Evolutionary conservation across 2,329 filamentous ascomycete genomes (phyloP).

Genomic region (Pestalotiopsis sp.): DNA sequence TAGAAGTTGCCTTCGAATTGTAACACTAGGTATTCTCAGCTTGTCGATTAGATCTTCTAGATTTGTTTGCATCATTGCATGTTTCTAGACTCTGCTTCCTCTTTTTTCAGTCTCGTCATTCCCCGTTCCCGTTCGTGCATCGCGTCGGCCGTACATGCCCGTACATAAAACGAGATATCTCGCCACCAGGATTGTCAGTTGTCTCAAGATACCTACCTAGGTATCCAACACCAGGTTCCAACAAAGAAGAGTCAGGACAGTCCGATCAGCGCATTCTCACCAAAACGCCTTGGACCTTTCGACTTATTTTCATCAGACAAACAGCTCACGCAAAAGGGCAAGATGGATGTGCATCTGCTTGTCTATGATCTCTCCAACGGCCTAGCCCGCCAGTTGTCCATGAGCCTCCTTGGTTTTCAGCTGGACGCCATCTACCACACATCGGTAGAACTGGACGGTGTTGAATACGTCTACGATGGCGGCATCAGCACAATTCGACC

Average conservation of each 20-base stretch:
- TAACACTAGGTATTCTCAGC: neutral
- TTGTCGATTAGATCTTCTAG: neutral
- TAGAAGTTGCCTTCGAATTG: neutral
- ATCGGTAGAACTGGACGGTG: conserved; percentile 79
- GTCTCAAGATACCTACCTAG: neutral
- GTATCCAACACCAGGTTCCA: neutral
- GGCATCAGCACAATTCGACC: conserved; percentile 82
- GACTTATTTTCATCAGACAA: neutral
- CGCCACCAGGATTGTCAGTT: neutral
- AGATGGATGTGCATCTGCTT: conserved; percentile 77
- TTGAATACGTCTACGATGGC: conserved; percentile 89
- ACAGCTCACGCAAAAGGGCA: neutral
- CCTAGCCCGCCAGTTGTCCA: conserved; percentile 57
- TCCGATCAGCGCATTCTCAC: neutral
- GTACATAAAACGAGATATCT: neutral
- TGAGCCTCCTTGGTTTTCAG: conserved; percentile 54
- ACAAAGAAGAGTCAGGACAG: neutral
- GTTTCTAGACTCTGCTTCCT: neutral
- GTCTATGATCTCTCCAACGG: conserved; percentile 78
- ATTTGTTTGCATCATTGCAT: neutral
- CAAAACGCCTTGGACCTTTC: neutral
- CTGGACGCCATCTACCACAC: conserved; percentile 97
- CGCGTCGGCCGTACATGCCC: neutral
- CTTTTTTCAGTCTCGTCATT: neutral
- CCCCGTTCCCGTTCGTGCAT: neutral